A percentile compares a stretch with the other conserved stretches of the same genome.
phyloP scores from a whole-genome alignment of 2,329 filamentous ascomycete genomes.

The Ceratocystis lukuohia region DNA sequence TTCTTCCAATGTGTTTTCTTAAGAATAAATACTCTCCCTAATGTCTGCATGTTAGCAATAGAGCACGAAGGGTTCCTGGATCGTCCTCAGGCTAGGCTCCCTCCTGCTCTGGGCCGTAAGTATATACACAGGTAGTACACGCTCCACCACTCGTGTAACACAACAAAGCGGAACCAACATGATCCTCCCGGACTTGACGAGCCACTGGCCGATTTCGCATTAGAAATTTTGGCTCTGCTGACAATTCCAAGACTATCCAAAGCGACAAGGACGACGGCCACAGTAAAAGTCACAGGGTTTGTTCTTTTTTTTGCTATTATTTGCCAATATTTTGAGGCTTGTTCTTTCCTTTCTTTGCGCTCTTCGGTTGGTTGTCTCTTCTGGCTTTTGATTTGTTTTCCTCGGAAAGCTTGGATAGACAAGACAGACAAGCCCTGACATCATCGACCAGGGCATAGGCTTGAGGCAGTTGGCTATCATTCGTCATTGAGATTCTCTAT shows the following conservation, averaged over 20 bases:
- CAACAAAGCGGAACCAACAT: neutral
- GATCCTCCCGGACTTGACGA: neutral
- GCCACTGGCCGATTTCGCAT: constrained; percentile 14
- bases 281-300: no score
- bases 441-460: neutral
- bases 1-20: neutral
- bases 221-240: constrained; percentile 10
- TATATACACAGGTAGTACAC: neutral
- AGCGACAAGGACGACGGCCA: neutral
- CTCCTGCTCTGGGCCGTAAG: neutral
- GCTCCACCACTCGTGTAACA: neutral
- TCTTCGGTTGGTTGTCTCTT: no score
- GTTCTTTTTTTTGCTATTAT: neutral
- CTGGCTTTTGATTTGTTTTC: no score
- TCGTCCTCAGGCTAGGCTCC: neutral
- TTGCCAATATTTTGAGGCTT: neutral
- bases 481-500: neutral
- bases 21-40: neutral
- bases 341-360: neutral
- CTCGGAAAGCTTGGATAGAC: neutral
- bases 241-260: neutral
- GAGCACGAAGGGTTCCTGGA: neutral
- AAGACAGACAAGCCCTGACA: neutral
- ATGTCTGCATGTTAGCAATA: no score
- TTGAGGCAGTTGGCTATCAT: neutral